These are phyloP conservation scores for Haplographium delicatum DNA, from an alignment of 495 filamentous ascomycete species.

Conservation along the genomic window DNA sequence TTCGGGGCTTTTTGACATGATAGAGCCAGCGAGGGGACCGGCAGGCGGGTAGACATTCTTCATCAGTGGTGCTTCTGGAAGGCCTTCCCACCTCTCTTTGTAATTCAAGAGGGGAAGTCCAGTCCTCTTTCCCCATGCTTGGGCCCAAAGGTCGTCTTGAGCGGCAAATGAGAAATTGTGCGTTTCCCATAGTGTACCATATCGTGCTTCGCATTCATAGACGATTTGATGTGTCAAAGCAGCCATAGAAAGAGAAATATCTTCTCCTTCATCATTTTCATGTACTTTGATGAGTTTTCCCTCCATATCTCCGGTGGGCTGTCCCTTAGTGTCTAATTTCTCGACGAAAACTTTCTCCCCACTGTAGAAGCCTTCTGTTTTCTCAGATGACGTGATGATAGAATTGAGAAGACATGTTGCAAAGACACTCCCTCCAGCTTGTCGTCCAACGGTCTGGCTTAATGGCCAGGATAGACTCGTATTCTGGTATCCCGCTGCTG, in stretches of 20 bases:
- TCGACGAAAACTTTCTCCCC: constrained; percentile 1
- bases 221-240: constrained; percentile 20
- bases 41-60: constrained; percentile 10
- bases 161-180: constrained; percentile 24
- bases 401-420: constrained; percentile 20
- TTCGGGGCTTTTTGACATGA: constrained; percentile 13
- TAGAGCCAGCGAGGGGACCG: constrained; percentile 12
- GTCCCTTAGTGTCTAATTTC: constrained; percentile 12
- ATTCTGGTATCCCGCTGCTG: constrained; percentile 21
- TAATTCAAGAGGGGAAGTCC: constrained; percentile 23
- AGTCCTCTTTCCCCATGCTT: constrained; percentile 21
- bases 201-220: constrained; percentile 17
- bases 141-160: constrained; percentile 27
- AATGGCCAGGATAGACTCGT: constrained; percentile 23
- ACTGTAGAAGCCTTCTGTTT: constrained; percentile 7
- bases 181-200: constrained; percentile 11
- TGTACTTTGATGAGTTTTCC: constrained; percentile 5
- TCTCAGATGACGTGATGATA: constrained; percentile 12
- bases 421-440: constrained; percentile 23
- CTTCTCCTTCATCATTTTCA: constrained; percentile 13
- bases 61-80: constrained; percentile 11
- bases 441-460: constrained; percentile 19
- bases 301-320: constrained; percentile 6
- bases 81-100: constrained; percentile 13
- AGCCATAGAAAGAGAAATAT: constrained; percentile 18